A percentile compares a stretch with the other conserved stretches of the same genome.
These are phyloP conservation scores for Plasmopara muralis DNA, from an alignment of 352 stramenopile genomes.

Conservation along the genomic window DNA sequence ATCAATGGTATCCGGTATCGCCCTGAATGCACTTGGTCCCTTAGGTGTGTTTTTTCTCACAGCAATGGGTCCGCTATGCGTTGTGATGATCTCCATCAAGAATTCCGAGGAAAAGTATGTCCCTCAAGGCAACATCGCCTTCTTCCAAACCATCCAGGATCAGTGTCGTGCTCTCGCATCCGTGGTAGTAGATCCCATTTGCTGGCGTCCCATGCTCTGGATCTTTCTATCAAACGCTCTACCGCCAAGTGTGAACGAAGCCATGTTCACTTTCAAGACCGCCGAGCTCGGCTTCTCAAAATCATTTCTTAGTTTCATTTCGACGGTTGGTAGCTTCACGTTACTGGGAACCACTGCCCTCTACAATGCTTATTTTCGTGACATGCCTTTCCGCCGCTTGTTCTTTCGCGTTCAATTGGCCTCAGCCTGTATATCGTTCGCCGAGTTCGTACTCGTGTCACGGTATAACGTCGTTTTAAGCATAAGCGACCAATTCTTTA, in stretches of 20 bases:
- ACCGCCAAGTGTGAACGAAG: slow-evolving; percentile 60
- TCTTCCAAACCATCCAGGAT: slow-evolving; percentile 40
- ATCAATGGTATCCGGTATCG: slow-evolving; percentile 54
- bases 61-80: slow-evolving; percentile 57
- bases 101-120: slow-evolving; percentile 50
- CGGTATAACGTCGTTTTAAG: slow-evolving; percentile 56
- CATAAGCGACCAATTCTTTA: slow-evolving; percentile 66
- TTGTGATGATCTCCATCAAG: slow-evolving; percentile 53
- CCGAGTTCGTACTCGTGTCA: slow-evolving; percentile 66
- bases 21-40: slow-evolving; percentile 53
- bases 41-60: slow-evolving; percentile 70
- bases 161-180: slow-evolving; percentile 47
- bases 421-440: slow-evolving; percentile 54
- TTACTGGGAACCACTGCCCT: slow-evolving; percentile 60
- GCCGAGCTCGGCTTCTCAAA: slow-evolving; percentile 66
- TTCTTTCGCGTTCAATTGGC: slow-evolving; percentile 72
- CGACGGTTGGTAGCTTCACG: slow-evolving; percentile 62
- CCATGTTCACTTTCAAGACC: slow-evolving; percentile 84
- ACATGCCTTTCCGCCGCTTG: slow-evolving; percentile 71
- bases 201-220: slow-evolving; percentile 73
- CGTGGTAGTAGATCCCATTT: slow-evolving; percentile 65
- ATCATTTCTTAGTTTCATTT: slow-evolving; percentile 76
- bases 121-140: slow-evolving; percentile 22
- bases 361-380: slow-evolving; percentile 76
- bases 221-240: slow-evolving; percentile 77